Evolutionary conservation across 768 basidiomycete genomes (phyloP), one percentile per base, ranked within the genome.

Genomic region (Phylloporus sp.): DNA sequence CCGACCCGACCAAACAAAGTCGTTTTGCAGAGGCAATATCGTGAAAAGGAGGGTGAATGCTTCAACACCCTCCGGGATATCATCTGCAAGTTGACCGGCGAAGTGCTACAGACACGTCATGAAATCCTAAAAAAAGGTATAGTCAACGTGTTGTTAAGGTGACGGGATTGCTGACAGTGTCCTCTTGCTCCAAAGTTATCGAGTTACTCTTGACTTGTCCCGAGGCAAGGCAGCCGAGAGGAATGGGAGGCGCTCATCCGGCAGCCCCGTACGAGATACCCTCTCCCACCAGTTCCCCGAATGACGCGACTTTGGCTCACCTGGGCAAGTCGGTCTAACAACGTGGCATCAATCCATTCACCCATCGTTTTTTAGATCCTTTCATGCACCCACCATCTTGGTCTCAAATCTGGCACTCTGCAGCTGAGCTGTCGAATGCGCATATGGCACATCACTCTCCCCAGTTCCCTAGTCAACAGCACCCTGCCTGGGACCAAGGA

Each of bases 41-140:
- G 66, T 23, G 49, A 45, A 22, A 59, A 57, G 35, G 66, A 67
- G 32, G 38, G 51, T 10, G 58, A 68, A 26, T 52, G 49, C 20
- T 61, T 67, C 47, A 45, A 48, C n/a, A 22, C 23, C 4, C 66
- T 67, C 26, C 59, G 61, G 15, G 40, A 36, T 3, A 44, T 50
- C 44, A 58, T 68, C 41, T 45, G 29, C 4, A 47, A 62, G 1
- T 55, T 66, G 13, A 63, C 59, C 0, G 55, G 57, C 1, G 49
- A 54, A 23, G 55, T 47, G 18, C 47, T 32, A 0, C 53, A 47
- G 8, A 63, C 55, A 2, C 58, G 66, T 10, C 47, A 63, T 5
- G 66, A 68, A 15, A 55, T 53, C 27, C 47, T 68, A 9, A 55
- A 20, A 22, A 58, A 51, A 59, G 61, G 65, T 61, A 44, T 44